Conservation (phyloP, 257 asterid species). For the Leptodermis oblonga region DNA sequence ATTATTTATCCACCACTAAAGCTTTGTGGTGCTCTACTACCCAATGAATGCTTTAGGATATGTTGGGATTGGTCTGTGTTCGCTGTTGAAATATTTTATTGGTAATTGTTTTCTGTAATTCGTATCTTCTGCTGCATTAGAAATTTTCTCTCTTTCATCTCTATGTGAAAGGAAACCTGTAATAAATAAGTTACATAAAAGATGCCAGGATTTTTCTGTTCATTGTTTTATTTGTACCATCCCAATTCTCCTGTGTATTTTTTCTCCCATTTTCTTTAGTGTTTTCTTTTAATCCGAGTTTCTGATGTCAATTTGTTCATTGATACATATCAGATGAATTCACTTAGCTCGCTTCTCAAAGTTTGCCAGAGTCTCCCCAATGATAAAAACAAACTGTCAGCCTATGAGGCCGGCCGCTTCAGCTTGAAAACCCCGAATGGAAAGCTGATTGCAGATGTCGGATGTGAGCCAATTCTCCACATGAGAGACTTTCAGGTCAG, state of each 20-base stretch:
- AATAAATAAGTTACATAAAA: background rate
- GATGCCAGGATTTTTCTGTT: no score
- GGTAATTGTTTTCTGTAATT: background rate
- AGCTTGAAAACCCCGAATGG: conserved; percentile 79
- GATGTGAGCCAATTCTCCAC: conserved; percentile 93
- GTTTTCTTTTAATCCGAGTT: background rate
- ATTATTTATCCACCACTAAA: background rate
- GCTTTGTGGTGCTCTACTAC: background rate
- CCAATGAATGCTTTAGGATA: background rate
- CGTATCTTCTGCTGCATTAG: background rate
- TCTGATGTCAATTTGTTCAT: conserved; percentile 9
- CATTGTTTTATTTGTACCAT: no score
- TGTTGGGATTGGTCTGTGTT: background rate
- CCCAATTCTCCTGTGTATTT: background rate
- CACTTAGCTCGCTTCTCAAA: conserved; percentile 74
- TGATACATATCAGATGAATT: conserved; percentile 61
- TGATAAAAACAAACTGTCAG: conserved; percentile 41
- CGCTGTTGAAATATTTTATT: background rate
- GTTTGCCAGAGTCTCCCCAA: conserved; percentile 69
- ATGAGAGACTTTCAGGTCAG: conserved; percentile 96
- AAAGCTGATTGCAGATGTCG: conserved; percentile 81
- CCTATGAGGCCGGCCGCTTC: conserved; percentile 82
- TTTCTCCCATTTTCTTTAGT: no score
- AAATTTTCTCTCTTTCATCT: background rate
- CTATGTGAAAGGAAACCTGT: background rate